A percentile compares a stretch with the other conserved stretches of the same genome.
Evolutionary conservation across 345 rosid species (phyloP).

Genomic region (Salix exigua): DNA sequence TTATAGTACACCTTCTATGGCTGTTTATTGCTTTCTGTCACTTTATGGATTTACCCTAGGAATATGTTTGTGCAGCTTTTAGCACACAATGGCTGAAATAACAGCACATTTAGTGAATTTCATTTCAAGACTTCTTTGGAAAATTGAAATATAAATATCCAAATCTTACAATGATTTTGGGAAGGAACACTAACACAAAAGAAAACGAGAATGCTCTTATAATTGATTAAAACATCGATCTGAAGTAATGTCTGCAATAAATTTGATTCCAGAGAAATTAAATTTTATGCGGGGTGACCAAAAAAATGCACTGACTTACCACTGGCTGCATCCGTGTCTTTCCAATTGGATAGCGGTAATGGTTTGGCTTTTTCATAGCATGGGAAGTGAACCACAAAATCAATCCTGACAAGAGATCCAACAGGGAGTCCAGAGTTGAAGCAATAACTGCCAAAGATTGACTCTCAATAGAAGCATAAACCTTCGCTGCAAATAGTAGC

Average conservation of each 20-base stretch:
- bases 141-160: too few relatives aligned
- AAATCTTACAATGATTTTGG: too few relatives aligned
- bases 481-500: conserved; percentile 69
- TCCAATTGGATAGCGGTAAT: conserved; percentile 69
- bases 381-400: conserved; percentile 79
- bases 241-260: neutral
- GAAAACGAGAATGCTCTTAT: too few relatives aligned
- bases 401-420: conserved; percentile 80
- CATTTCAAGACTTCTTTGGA: neutral
- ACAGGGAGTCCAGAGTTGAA: conserved; percentile 75
- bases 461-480: conserved; percentile 68
- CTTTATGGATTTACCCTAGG: too few relatives aligned
- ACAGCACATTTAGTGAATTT: neutral
- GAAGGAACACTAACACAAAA: too few relatives aligned
- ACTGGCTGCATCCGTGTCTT: conserved; percentile 87
- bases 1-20: neutral
- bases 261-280: neutral
- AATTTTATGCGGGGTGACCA: neutral
- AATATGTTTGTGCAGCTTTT: too few relatives aligned
- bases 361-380: conserved; percentile 75
- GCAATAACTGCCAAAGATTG: conserved; percentile 78
- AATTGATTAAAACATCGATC: neutral
- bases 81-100: too few relatives aligned
- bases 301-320: conserved; percentile 27
- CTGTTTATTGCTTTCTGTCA: neutral